These are phyloP conservation scores for Neurospora sublineolata DNA, from an alignment of 495 filamentous ascomycete species.

Conservation along the genomic window DNA sequence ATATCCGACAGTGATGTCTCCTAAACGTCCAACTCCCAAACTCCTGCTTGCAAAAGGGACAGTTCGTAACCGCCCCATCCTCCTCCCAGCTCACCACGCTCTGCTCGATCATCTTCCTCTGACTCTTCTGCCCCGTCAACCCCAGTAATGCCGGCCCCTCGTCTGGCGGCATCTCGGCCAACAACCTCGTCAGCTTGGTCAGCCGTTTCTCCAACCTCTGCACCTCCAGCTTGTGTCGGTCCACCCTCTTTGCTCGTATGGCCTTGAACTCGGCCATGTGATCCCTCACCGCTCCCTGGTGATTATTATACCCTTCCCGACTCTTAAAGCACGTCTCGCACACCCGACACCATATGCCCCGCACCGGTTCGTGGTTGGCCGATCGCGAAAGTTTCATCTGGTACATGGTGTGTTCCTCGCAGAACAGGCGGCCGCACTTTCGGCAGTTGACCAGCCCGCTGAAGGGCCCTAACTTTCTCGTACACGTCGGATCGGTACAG, in stretches of 20 bases:
- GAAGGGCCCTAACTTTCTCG: conserved; percentile 60
- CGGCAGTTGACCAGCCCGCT: conserved; percentile 85
- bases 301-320: conserved; percentile 88
- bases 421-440: conserved; percentile 85
- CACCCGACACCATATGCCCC: conserved; percentile 87
- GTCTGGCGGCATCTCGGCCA: conserved; percentile 59
- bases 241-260: conserved; percentile 63
- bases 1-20: conserved; percentile 88
- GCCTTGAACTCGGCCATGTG: conserved; percentile 57
- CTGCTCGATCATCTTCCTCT: conserved; percentile 74
- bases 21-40: conserved; percentile 83
- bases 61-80: conserved; percentile 65
- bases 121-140: conserved; percentile 40
- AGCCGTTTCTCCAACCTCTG: conserved; percentile 82
- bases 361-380: conserved; percentile 80
- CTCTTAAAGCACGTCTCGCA: conserved; percentile 98
- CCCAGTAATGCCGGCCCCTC: conserved; percentile 19
- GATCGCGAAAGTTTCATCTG: conserved; percentile 94
- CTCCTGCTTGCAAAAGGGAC: conserved; percentile 90
- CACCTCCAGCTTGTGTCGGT: conserved; percentile 73
- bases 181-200: conserved; percentile 76
- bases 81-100: conserved; percentile 92
- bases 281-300: conserved; percentile 56
- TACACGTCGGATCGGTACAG: conserved; percentile 82
- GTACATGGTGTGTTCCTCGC: conserved; percentile 98